Conservation (phyloP, 192 early-diverging fungal genomes). For the Coemansia interrupta region DNA sequence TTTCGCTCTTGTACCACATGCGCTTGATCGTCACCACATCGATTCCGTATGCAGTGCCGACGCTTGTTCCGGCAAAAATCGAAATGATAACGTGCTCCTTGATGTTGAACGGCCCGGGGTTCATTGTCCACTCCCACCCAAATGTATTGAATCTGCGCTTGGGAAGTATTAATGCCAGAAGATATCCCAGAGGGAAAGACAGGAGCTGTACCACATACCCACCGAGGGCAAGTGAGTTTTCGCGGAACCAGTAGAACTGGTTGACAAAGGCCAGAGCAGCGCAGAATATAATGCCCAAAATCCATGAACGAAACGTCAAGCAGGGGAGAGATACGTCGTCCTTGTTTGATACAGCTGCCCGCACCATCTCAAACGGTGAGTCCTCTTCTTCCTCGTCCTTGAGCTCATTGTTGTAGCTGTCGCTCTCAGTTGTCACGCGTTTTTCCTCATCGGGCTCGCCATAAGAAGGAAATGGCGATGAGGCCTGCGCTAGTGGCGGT, state of each 20-base stretch:
- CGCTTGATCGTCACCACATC: slow-evolving; percentile 70
- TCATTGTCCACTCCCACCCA: slow-evolving; percentile 59
- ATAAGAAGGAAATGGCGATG: too few species aligned
- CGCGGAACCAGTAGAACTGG: slow-evolving; percentile 85
- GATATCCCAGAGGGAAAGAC: slow-evolving; percentile 67
- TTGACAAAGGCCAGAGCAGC: slow-evolving; percentile 64
- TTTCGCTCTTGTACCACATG: slow-evolving; percentile 64
- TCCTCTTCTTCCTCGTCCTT: slow-evolving; percentile 33
- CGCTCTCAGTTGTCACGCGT: background rate
- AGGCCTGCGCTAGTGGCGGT: too few species aligned
- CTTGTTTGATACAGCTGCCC: slow-evolving; percentile 65
- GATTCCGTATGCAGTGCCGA: slow-evolving; percentile 68
- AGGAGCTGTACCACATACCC: slow-evolving; percentile 72
- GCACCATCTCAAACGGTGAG: slow-evolving; percentile 69
- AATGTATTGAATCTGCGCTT: slow-evolving; percentile 52
- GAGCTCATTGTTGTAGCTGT: slow-evolving; percentile 3
- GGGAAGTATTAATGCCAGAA: slow-evolving; percentile 64
- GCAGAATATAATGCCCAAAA: slow-evolving; percentile 69
- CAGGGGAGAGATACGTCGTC: slow-evolving; percentile 64
- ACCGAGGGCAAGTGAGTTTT: slow-evolving; percentile 68
- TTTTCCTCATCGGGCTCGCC: slow-evolving; percentile 7
- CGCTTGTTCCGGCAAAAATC: slow-evolving; percentile 69
- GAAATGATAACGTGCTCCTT: slow-evolving; percentile 87
- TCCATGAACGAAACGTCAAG: slow-evolving; percentile 69
- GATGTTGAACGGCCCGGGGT: slow-evolving; percentile 82